Evolutionary conservation across 1,284 basidiomycete species (phyloP).

Genomic region (Pyrrhoderma lamaoense): DNA sequence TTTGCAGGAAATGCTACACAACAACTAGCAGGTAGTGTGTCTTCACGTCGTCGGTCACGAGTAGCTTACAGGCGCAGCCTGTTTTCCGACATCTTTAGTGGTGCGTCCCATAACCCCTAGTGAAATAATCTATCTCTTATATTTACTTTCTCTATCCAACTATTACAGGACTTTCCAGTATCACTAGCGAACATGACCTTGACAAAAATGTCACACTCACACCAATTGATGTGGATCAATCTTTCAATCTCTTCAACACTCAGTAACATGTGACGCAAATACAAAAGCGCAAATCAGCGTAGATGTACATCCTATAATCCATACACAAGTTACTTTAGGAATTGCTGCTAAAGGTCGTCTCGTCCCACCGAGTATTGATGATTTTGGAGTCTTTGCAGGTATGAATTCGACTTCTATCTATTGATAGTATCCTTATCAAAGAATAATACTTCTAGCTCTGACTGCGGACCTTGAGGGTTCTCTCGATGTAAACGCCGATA

Average conservation of each 20-base stretch:
- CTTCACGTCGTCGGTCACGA: constrained; percentile 3
- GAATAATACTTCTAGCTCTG: constrained; percentile 4
- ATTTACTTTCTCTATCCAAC: too few relatives aligned
- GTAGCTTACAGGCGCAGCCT: background rate
- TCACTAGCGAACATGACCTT: too few relatives aligned
- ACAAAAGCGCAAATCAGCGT: constrained; percentile 28
- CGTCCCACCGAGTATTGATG: constrained; percentile 32
- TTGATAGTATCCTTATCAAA: background rate
- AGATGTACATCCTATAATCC: constrained; percentile 33
- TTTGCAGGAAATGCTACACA: constrained; percentile 3
- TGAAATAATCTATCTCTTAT: too few relatives aligned
- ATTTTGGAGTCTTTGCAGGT: constrained; percentile 30
- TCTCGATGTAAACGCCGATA: constrained; percentile 29
- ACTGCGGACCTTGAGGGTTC: constrained; percentile 28
- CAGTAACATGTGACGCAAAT: constrained; percentile 33
- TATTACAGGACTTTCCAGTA: too few relatives aligned
- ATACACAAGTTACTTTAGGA: constrained; percentile 33
- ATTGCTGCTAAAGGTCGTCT: constrained; percentile 36
- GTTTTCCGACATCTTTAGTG: background rate
- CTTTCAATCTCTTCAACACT: constrained; percentile 36
- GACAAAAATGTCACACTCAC: background rate
- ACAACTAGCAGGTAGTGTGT: background rate
- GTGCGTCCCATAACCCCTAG: too few relatives aligned
- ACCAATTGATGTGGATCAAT: constrained; percentile 29
- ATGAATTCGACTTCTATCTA: background rate